Base-by-base conservation (phyloP, 345 rosid genomes). In the Jatropha curcas region DNA sequence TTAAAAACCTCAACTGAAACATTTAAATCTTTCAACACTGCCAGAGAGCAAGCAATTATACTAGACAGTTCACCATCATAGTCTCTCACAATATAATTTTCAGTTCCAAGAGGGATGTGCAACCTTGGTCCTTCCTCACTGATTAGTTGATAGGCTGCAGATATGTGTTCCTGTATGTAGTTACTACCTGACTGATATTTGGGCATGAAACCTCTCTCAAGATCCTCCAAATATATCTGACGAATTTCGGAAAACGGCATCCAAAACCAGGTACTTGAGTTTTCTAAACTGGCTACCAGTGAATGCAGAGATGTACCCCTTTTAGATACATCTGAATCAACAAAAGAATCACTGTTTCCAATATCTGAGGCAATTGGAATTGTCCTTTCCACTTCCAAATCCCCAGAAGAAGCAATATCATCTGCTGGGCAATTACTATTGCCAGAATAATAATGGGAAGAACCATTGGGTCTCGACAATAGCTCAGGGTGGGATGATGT, bases 1-100 rank as follows among this genome's bases (percentile, higher is more conserved):
- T 70, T 48, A 20, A 52, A 53, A 63, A 50, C 43, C 43, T 71
- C 85, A 55, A 76, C 41, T 66, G 78, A 51, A 25, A 76, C 56
- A 52, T 85, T 72, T 37, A 51, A 41, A 70, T 83, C 85, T 79
- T 86, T 83, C 77, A 87, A 62, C 76, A 83, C 80, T 50, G 90
- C 84, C 81, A 95, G 76, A 9, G 96, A 96, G 60, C 97, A 95
- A 73, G 98, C 96, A 73, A 95, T 95, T 61, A 92, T 70, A 78
- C 98, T 95, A 12, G 99, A 92, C 75, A 93, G 84, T 79, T 95
- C 99, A 60, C 89, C 93, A 69, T 95, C 99, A 72, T 84, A 87
- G 79, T 92, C 98, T 12, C 94, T 89, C 75, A 95, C 85, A 7
- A 95, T 71, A 68, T 79, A 84, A 56, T 80, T 71, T 70, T 86